Conservation (phyloP, 176 grass and related monocot genomes). For the Miscanthus lutarioriparius region DNA sequence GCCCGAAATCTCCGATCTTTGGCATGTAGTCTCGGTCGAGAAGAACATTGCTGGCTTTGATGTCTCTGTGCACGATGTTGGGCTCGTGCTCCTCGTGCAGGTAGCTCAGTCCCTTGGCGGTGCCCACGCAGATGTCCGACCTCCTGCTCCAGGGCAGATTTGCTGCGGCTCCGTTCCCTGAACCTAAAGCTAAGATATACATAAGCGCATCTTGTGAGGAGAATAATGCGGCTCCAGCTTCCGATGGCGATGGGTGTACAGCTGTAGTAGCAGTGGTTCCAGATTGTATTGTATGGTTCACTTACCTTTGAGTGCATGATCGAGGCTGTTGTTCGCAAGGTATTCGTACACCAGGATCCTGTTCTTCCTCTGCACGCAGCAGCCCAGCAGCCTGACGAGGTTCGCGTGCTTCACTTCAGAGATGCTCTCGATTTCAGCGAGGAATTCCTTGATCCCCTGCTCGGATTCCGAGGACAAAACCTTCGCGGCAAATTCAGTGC, state of each 20-base stretch:
- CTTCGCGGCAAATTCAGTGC: constrained; percentile 48
- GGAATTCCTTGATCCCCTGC: constrained; percentile 61
- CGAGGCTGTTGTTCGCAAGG: constrained; percentile 58
- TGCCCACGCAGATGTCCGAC: constrained; percentile 47
- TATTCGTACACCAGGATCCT: constrained; percentile 58
- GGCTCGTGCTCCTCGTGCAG: constrained; percentile 58
- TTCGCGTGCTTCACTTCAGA: constrained; percentile 45
- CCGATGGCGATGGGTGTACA: background rate
- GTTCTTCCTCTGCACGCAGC: constrained; percentile 43
- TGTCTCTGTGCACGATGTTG: constrained; percentile 52
- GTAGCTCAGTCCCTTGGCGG: constrained; percentile 49
- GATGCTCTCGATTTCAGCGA: constrained; percentile 61
- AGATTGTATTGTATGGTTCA: background rate
- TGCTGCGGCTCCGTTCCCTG: background rate
- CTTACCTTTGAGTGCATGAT: constrained; percentile 46
- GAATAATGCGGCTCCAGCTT: background rate
- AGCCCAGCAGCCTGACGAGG: constrained; percentile 52
- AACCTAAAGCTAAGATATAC: constrained; percentile 16
- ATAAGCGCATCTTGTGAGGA: background rate
- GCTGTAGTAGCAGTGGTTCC: background rate
- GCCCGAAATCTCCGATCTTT: constrained; percentile 58
- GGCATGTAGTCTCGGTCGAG: constrained; percentile 42
- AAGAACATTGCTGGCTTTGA: constrained; percentile 58
- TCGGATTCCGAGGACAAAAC: constrained; percentile 50
- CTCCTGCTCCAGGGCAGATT: constrained; percentile 40